These are phyloP conservation scores for Falciphora oryzae DNA, from an alignment of 2,329 filamentous ascomycete genomes.

Conservation along the genomic window DNA sequence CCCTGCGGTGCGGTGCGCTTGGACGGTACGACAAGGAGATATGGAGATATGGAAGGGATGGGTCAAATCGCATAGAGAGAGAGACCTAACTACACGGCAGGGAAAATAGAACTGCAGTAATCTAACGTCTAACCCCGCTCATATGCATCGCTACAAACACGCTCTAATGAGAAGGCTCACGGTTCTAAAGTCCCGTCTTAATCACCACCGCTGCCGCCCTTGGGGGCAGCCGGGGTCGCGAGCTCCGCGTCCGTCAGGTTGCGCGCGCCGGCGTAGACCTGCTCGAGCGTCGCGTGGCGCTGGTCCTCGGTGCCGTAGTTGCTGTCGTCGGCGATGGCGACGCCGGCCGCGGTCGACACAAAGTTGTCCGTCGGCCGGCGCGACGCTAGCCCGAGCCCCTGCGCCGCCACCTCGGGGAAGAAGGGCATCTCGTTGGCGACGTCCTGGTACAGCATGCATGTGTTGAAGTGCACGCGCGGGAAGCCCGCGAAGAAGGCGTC, in stretches of 20 bases:
- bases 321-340: not conserved
- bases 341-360: not conserved
- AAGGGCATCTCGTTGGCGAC: slow-evolving; percentile 9
- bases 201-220: no score
- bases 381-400: not conserved
- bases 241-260: not conserved
- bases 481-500: slow-evolving; percentile 6
- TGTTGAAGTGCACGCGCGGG: slow-evolving; percentile 6
- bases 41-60: no score
- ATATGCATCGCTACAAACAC: no score
- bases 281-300: slow-evolving; percentile 2
- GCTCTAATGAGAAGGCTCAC: no score
- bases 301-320: not conserved
- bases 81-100: no score
- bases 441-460: slow-evolving; percentile 5
- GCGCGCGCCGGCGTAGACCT: not conserved
- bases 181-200: no score
- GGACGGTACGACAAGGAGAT: no score
- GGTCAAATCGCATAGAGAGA: no score
- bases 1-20: no score
- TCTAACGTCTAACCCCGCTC: no score
- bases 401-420: not conserved
- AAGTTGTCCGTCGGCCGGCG: not conserved
- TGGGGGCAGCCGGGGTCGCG: not conserved
- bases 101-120: no score